Evolutionary conservation across 441 rosid species (phyloP), one percentile per base, ranked within the genome.

Genomic region (Erodium trifolium): DNA sequence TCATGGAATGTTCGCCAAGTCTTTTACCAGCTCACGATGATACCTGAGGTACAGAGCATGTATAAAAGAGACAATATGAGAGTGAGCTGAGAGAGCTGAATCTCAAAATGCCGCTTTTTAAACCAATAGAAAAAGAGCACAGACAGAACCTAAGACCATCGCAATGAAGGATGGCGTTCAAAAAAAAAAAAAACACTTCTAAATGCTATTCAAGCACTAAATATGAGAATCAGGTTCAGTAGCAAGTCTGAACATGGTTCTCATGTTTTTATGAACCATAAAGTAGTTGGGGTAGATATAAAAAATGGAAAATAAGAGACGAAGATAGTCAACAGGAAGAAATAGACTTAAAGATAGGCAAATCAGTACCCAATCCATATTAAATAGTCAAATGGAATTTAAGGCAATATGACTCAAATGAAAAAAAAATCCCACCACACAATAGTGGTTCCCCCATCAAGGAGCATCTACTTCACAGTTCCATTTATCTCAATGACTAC

Each of bases 1-100:
- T 80, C 87, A 78, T 80, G 71, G 84, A 81, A 78, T 23, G 77
- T 62, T 84, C 82, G 68, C 78, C 80, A 72, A 73, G 76, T 80
- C 70, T 84, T 83, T 78, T 80, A 55, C 69, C 82, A 78, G 77
- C 73, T 75, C 81, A 76, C 49, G 71, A 70, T 69, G 74, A 67
- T 68, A 80, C 78, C 86, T 81, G 70, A 71, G 63, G 62, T 62
- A 73, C 43, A 73, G 47, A 77, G 27, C 59, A 69, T 45, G 60
- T 29, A 72, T 29, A 69, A 67, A 19, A 31, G 35, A 63, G 29
- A 63, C 65, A 29, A 29, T 11, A 63, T 27, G 65, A 27, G 65
- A 27, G 65, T 63, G 65, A 63, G 12, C 37, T 27, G 5, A 4
- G 65, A 63, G 9, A 27, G 37, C 39, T 63, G 39, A 27, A 63